phyloP scores from a whole-genome alignment of 148 eudicot species.

The Cornus florida region DNA sequence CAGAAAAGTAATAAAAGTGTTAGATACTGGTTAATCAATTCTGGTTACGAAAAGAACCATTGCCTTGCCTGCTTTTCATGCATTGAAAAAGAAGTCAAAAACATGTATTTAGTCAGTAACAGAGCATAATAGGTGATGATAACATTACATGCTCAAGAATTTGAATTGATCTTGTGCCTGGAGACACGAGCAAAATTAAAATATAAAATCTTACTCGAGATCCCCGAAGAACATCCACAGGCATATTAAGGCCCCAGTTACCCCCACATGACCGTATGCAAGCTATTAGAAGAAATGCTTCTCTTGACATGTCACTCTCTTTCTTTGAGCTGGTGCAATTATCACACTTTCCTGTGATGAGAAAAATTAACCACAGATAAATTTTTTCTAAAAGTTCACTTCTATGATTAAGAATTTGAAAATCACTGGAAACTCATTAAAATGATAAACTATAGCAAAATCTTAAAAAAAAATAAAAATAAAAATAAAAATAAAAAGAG shows the following conservation, averaged over 20 bases:
- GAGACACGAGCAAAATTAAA: neutral
- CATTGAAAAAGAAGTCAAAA: neutral
- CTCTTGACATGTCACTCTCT: slow-evolving; percentile 72
- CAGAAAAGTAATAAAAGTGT: neutral
- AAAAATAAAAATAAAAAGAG: too few species aligned
- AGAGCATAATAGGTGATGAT: neutral
- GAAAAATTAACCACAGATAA: neutral
- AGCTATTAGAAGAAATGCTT: slow-evolving; percentile 76
- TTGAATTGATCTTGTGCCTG: neutral
- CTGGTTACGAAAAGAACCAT: neutral
- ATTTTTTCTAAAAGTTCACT: neutral
- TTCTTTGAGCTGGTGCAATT: slow-evolving; percentile 64
- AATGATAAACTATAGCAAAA: neutral
- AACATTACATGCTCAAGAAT: slow-evolving; percentile 3
- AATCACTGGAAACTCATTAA: neutral
- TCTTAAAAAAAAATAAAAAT: neutral
- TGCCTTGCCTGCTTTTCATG: neutral
- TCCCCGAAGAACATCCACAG: slow-evolving; percentile 84
- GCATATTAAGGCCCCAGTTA: slow-evolving; percentile 75
- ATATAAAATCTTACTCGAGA: slow-evolving; percentile 63
- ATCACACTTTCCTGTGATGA: slow-evolving; percentile 71
- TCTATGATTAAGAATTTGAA: neutral
- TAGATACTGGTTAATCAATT: neutral
- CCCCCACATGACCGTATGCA: slow-evolving; percentile 71
- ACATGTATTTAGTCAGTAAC: neutral